Conservation (phyloP, 2,329 filamentous ascomycete genomes). For the Fusarium annulatum region DNA sequence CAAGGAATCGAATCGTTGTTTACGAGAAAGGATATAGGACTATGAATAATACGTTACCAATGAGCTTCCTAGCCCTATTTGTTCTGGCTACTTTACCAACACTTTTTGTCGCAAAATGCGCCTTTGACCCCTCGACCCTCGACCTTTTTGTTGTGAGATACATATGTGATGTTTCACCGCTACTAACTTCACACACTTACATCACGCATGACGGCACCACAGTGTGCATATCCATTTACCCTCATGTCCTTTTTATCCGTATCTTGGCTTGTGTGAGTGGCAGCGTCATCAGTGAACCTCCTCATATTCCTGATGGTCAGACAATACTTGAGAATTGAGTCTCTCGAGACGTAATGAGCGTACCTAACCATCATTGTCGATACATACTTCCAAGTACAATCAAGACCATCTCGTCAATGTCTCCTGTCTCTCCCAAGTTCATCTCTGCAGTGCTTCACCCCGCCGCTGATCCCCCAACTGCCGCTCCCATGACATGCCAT, state of each 20-base stretch:
- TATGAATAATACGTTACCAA: constrained; percentile 15
- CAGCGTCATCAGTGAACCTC: neutral
- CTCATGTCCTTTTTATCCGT: neutral
- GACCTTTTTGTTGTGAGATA: neutral
- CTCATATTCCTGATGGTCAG: neutral
- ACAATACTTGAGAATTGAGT: neutral
- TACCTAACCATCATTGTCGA: neutral
- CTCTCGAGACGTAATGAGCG: neutral
- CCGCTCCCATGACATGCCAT: constrained; percentile 15
- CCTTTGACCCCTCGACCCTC: neutral
- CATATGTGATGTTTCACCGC: neutral
- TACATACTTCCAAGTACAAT: neutral
- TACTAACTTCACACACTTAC: neutral
- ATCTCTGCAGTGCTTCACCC: neutral
- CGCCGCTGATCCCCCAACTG: constrained; percentile 21
- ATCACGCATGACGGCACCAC: constrained; percentile 13
- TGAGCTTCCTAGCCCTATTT: neutral
- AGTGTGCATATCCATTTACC: neutral
- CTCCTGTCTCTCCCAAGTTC: neutral
- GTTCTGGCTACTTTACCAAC: neutral
- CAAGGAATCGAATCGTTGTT: neutral
- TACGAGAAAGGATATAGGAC: constrained; percentile 7
- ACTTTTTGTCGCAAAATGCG: too few relatives aligned
- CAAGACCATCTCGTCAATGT: neutral
- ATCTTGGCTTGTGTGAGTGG: neutral